These are phyloP conservation scores for Tulasnella sp. DNA, from an alignment of 768 basidiomycete species.

Conservation along the genomic window DNA sequence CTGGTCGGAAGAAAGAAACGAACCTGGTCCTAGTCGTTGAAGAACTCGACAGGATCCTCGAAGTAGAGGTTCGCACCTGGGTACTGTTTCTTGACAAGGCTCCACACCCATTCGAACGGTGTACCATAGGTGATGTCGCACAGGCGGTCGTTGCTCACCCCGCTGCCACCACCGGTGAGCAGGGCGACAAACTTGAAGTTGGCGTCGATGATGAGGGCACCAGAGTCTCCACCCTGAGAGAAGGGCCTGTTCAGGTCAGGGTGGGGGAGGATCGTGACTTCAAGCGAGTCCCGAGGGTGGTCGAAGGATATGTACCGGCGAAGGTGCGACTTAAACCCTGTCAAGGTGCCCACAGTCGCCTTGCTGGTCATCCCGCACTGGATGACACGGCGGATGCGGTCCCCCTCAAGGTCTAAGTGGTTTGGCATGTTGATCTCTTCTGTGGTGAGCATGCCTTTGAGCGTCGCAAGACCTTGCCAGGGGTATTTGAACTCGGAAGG, in stretches of 20 bases:
- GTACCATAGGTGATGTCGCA: conserved; percentile 21
- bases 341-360: conserved; percentile 34
- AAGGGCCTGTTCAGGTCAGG: conserved; percentile 7
- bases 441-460: conserved; percentile 33
- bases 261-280: conserved; percentile 11
- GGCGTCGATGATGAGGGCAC: conserved; percentile 10
- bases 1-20: conserved; percentile 25
- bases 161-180: conserved; percentile 6
- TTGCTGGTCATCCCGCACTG: conserved; percentile 33
- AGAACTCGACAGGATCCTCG: conserved; percentile 15
- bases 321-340: conserved; percentile 31
- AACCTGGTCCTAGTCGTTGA: conserved; percentile 26
- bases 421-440: conserved; percentile 31
- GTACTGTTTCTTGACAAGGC: conserved; percentile 22
- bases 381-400: conserved; percentile 33
- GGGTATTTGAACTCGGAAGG: conserved; percentile 35
- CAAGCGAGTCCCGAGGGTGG: conserved; percentile 24
- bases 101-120: conserved; percentile 24
- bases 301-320: conserved; percentile 31
- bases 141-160: background rate
- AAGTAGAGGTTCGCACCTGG: conserved; percentile 25
- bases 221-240: conserved; percentile 22
- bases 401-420: conserved; percentile 32
- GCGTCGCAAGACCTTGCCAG: conserved; percentile 30
- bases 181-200: background rate